Conservation (phyloP, 257 asterid species). For the Gentiana dahurica region DNA sequence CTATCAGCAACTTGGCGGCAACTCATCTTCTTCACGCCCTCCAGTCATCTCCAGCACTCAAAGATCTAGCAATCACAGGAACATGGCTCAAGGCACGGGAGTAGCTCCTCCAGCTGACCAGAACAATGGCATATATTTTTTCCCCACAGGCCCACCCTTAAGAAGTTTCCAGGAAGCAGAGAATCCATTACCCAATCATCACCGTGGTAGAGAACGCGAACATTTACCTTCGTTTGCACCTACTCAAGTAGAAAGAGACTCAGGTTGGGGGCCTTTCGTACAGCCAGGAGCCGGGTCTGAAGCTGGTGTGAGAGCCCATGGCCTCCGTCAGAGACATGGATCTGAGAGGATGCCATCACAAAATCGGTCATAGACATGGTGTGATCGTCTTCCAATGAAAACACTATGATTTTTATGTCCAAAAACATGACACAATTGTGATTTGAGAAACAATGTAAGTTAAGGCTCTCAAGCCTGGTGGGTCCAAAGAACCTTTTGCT, state of each 20-base stretch:
- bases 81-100: conserved; percentile 39
- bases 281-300: conserved; percentile 35
- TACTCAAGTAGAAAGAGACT: conserved; percentile 42
- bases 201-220: conserved; percentile 50
- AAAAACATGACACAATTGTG: conserved; percentile 14
- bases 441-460: conserved; percentile 26
- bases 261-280: conserved; percentile 57
- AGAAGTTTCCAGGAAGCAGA: conserved; percentile 55
- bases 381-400: conserved; percentile 14
- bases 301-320: conserved; percentile 26
- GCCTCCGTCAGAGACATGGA: conserved; percentile 62
- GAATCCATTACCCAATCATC: conserved; percentile 27
- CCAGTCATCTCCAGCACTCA: conserved; percentile 33
- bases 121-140: conserved; percentile 44
- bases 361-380: conserved; percentile 39
- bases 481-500: conserved; percentile 17
- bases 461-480: conserved; percentile 18
- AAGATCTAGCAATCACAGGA: conserved; percentile 46
- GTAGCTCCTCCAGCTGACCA: conserved; percentile 53
- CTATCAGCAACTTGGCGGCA: conserved; percentile 51
- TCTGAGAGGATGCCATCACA: conserved; percentile 69
- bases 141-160: conserved; percentile 45
- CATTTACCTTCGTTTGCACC: conserved; percentile 29
- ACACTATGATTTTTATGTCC: conserved; percentile 32
- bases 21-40: conserved; percentile 31